Percentiles rank a stretch among this genome's conserved stretches.
phyloP scores from a whole-genome alignment of 2,329 filamentous ascomycete genomes.

The Phaeosphaeriaceae sp. region DNA sequence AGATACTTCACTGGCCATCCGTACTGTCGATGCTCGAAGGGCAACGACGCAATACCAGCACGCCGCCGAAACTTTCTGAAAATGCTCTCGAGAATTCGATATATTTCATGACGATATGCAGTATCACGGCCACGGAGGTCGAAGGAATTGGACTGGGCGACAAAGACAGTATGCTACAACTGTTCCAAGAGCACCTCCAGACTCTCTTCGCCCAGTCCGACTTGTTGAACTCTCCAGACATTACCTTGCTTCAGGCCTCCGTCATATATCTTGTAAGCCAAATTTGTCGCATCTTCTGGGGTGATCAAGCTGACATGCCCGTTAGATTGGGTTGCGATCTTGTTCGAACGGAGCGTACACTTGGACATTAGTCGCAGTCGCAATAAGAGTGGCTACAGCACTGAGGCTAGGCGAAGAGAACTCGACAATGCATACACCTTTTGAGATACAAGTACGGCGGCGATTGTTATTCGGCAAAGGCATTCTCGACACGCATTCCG shows the following conservation, averaged over 20 bases:
- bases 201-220: slow-evolving; percentile 4
- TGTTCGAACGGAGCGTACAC: slow-evolving; percentile 11
- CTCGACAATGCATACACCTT: not conserved
- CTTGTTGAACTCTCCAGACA: slow-evolving; percentile 9
- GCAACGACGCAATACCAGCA: not conserved
- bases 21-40: not conserved
- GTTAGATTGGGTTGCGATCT: slow-evolving; percentile 11
- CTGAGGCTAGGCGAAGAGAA: slow-evolving; percentile 9
- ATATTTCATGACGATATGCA: slow-evolving; percentile 13
- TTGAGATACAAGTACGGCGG: slow-evolving; percentile 14
- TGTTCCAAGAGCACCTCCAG: not conserved
- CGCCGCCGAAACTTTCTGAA: not conserved
- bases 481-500: slow-evolving; percentile 11
- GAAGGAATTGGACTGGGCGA: slow-evolving; percentile 1
- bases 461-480: slow-evolving; percentile 11
- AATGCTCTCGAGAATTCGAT: slow-evolving; percentile 8
- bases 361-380: slow-evolving; percentile 15
- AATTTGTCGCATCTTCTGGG: not conserved
- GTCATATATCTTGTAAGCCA: slow-evolving; percentile 16
- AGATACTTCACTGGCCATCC: slow-evolving; percentile 18
- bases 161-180: not conserved
- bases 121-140: slow-evolving; percentile 7
- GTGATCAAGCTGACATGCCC: not conserved
- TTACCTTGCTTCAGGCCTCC: slow-evolving; percentile 8
- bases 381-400: slow-evolving; percentile 13